Evolutionary conservation across 2,329 filamentous ascomycete genomes (phyloP).

Genomic region (Lachnellula occidentalis): DNA sequence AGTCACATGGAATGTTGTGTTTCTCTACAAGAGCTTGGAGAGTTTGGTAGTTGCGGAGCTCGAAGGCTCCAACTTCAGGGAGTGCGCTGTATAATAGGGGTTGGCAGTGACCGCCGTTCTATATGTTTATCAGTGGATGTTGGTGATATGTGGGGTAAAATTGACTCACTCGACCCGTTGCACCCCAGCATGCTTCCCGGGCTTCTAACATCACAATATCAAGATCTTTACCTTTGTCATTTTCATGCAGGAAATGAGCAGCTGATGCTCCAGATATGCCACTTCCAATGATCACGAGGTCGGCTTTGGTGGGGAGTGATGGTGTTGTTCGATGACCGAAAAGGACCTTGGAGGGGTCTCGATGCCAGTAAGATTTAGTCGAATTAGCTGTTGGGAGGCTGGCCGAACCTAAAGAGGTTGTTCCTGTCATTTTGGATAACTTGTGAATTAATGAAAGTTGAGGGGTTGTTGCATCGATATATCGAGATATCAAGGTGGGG

Average conservation of each 20-base stretch:
- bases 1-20: conserved; percentile 64
- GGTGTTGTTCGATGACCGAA: conserved; percentile 63
- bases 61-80: conserved; percentile 63
- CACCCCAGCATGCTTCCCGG: conserved; percentile 74
- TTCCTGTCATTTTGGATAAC: conserved; percentile 13
- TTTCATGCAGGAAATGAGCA: conserved; percentile 52
- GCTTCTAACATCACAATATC: conserved; percentile 71
- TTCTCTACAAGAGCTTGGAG: conserved; percentile 52
- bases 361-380: conserved; percentile 69
- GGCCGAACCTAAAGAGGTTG: conserved; percentile 14
- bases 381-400: conserved; percentile 54
- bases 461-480: too few species aligned
- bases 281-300: conserved; percentile 68
- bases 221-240: conserved; percentile 37
- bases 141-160: neutral
- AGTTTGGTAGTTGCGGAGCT: conserved; percentile 61
- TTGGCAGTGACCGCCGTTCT: conserved; percentile 72
- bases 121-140: conserved; percentile 5
- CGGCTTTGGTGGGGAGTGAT: conserved; percentile 55
- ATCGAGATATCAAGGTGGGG: too few species aligned
- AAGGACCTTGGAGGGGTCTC: conserved; percentile 57
- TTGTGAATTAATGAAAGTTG: too few species aligned
- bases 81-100: conserved; percentile 58
- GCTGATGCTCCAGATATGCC: conserved; percentile 73
- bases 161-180: conserved; percentile 68